phyloP scores from a whole-genome alignment of 2,329 filamentous ascomycete genomes.

The Nemania serpens region DNA sequence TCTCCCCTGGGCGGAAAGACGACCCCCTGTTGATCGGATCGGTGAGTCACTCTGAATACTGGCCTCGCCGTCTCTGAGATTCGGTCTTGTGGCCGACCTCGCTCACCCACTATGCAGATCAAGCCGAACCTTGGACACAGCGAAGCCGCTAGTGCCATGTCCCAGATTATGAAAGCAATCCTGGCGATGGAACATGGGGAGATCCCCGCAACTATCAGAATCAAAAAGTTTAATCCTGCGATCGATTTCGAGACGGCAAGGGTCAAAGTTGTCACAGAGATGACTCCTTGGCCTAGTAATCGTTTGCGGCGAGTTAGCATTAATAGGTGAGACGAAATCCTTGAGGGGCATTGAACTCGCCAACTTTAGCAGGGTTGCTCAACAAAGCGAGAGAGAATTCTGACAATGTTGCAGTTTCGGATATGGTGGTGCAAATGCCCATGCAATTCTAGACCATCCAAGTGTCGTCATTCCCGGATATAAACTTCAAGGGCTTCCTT shows the following conservation, averaged over 20 bases:
- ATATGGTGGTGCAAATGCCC: constrained; percentile 39
- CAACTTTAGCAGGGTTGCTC: too few species aligned
- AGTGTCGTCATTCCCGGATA: constrained; percentile 1
- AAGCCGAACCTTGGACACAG: constrained; percentile 18
- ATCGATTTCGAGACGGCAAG: constrained; percentile 28
- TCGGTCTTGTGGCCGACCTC: neutral
- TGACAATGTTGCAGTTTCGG: constrained; percentile 30
- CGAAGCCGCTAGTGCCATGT: constrained; percentile 4
- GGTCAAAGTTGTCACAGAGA: constrained; percentile 25
- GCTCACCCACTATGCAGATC: neutral
- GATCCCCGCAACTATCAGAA: constrained; percentile 37
- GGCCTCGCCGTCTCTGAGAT: too few species aligned
- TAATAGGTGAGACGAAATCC: too few species aligned
- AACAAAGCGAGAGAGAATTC: too few species aligned
- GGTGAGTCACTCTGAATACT: neutral
- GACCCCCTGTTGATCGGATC: constrained; percentile 6
- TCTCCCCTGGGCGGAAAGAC: neutral
- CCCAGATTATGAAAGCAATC: constrained; percentile 9
- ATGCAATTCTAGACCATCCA: constrained; percentile 23
- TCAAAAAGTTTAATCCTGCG: constrained; percentile 32
- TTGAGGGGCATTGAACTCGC: too few species aligned
- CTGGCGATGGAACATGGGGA: constrained; percentile 6
- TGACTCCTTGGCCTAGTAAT: constrained; percentile 31
- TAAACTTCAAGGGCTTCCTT: constrained; percentile 2
- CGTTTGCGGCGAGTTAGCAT: constrained; percentile 33